Evolutionary conservation across 1,284 basidiomycete species (phyloP), one percentile per base, ranked within the genome.

Genomic region (Cryptococcus sp.): DNA sequence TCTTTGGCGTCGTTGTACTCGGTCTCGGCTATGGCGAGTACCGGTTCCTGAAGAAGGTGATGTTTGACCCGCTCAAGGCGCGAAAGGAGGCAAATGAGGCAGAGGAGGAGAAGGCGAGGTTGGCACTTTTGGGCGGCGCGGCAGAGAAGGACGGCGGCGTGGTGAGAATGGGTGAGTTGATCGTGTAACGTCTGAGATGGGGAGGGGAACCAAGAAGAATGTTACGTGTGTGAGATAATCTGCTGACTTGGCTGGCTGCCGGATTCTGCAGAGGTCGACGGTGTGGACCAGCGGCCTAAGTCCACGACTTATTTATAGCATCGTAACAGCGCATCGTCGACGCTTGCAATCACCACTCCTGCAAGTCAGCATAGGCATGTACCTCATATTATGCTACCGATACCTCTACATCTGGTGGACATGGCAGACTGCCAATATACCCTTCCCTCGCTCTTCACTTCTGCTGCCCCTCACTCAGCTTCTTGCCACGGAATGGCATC

Each of bases 391-490:
- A 33, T 33, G 28, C 4, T 33, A n/a, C n/a, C n/a, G n/a, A n/a
- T n/a, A n/a, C n/a, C n/a, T n/a, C n/a, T n/a, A n/a, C n/a, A n/a
- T n/a, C n/a, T n/a, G n/a, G n/a, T n/a, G n/a, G n/a, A n/a, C n/a
- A n/a, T n/a, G n/a, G n/a, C n/a, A n/a, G n/a, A n/a, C n/a, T n/a
- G n/a, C n/a, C n/a, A n/a, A n/a, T n/a, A n/a, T n/a, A n/a, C n/a
- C n/a, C n/a, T n/a, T n/a, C n/a, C n/a, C n/a, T n/a, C n/a, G n/a
- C n/a, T n/a, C n/a, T n/a, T n/a, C 90, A 91, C 46, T 76, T 74
- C 43, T 80, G 66, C 64, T 89, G 87, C 0, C 79, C 43, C 11
- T 83, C 81, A 0, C 79, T 81, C 63, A 91, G 78, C 1, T 80
- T 71, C 61, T 84, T 85, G 3, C 84, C 83, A 35, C 85, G 83